These are phyloP conservation scores for Phytophthora uliginosa DNA, from an alignment of 352 stramenopile genomes.

Conservation along the genomic window DNA sequence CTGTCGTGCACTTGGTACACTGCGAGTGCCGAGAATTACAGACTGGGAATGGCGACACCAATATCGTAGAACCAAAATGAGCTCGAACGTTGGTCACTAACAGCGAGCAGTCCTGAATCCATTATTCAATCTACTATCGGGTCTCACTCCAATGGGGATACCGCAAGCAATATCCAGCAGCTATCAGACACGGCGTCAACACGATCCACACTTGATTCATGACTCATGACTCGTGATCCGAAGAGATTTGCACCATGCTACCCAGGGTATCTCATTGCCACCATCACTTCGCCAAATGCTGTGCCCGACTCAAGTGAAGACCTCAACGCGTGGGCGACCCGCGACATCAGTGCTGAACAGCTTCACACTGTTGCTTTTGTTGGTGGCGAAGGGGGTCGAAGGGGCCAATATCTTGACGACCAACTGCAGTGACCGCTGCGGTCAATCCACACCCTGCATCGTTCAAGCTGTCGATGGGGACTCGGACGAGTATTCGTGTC, in stretches of 20 bases:
- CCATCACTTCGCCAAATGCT: slow-evolving; percentile 1
- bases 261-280: background rate
- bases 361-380: background rate
- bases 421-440: slow-evolving; percentile 7
- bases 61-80: slow-evolving; percentile 4
- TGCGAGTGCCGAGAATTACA: slow-evolving; percentile 15
- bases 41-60: background rate
- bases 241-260: background rate
- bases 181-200: background rate
- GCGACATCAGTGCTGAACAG: background rate
- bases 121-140: background rate
- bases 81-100: background rate
- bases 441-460: slow-evolving; percentile 9
- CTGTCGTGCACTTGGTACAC: slow-evolving; percentile 25
- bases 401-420: slow-evolving; percentile 2
- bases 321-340: background rate
- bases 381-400: background rate
- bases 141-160: background rate
- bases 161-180: slow-evolving; percentile 8
- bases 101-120: background rate
- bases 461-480: background rate
- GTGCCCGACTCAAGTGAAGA: background rate
- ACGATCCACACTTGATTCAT: slow-evolving; percentile 13
- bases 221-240: background rate
- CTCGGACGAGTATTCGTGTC: background rate